Evolutionary conservation across 495 filamentous ascomycete genomes (phyloP).

Genomic region (Thozetella sp.): DNA sequence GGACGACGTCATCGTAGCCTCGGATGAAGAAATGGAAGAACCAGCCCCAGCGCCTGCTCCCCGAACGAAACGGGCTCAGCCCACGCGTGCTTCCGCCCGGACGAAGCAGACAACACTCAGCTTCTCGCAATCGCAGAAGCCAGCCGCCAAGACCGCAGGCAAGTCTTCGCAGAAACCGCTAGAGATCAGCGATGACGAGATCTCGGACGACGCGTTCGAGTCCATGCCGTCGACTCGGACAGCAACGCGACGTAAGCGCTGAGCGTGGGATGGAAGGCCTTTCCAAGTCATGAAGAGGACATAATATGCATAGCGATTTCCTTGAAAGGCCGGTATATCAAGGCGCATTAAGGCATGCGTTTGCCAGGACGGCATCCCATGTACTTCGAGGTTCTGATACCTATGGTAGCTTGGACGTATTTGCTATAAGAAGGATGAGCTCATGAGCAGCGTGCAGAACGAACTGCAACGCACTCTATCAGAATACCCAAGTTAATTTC

Average conservation of each 20-base stretch:
- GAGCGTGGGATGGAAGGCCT: neutral
- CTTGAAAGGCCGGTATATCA: too few species aligned
- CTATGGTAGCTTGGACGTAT: neutral
- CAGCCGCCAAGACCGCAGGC: slow-evolving; percentile 32
- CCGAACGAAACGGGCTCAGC: slow-evolving; percentile 22
- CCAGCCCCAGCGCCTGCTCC: slow-evolving; percentile 33
- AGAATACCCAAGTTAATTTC: too few species aligned
- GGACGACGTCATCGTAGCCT: slow-evolving; percentile 63
- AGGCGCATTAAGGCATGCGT: too few species aligned
- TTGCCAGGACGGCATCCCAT: neutral
- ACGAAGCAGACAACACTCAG: slow-evolving; percentile 70
- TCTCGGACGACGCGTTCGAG: slow-evolving; percentile 79
- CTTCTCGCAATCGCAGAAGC: slow-evolving; percentile 65
- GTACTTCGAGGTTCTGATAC: neutral
- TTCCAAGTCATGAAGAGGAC: neutral
- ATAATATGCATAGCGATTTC: neutral
- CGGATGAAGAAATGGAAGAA: slow-evolving; percentile 60
- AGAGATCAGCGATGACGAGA: slow-evolving; percentile 76
- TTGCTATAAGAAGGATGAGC: too few species aligned
- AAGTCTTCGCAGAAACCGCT: slow-evolving; percentile 42
- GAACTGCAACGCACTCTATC: too few species aligned
- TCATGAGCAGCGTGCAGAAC: too few species aligned
- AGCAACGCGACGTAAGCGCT: slow-evolving; percentile 15
- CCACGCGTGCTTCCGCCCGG: slow-evolving; percentile 28
- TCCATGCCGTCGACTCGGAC: slow-evolving; percentile 36